Evolutionary conservation across 2,329 filamentous ascomycete genomes (phyloP), one percentile per base, ranked within the genome.

Genomic region (Zelopaecilomyces penicillatus): DNA sequence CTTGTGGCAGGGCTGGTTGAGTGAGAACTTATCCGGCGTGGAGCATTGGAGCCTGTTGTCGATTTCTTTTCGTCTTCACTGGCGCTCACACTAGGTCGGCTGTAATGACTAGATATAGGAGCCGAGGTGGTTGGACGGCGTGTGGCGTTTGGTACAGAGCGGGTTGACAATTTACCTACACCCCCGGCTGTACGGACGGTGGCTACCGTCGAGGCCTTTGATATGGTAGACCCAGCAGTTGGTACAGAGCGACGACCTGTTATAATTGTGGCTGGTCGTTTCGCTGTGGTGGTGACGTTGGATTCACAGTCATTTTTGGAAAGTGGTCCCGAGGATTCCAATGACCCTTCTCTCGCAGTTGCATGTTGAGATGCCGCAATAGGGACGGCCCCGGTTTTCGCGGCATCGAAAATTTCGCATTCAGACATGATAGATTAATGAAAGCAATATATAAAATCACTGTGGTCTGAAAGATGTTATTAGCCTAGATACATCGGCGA

Each of bases 61-160:
- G 68, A 58, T 55, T 65, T 72, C 61, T 67, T 72, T 47, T 75
- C 73, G 52, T 75, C 73, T 49, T 75, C 72, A 44, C 71, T 72
- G 41, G 68, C 65, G 48, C 72, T 74, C 42, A 70, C 62, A 41
- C 67, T 70, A 32, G 70, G 64, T n/a, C 68, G 69, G 39, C 70
- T 67, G 50, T 63, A 66, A 57, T 75, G 72, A 50, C 58, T 65
- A 34, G 65, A 54, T n/a, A 62, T 54, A 4, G 69, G 60, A 32
- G 66, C 62, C 6, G 66, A 52, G 5, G 59, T 54, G 38, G 62
- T 54, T 31, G 42, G 63, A 65, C 35, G 65, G 56, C 27, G 63
- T 52, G 37, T 44, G n/a, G 57, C 52, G 12, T 62, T 62, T 1
- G 59, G 53, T n/a, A 70, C 63, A 36, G 72, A 67, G 3, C 73